These are phyloP conservation scores for Pythium brachiatum DNA, from an alignment of 352 stramenopile genomes.

Conservation along the genomic window DNA sequence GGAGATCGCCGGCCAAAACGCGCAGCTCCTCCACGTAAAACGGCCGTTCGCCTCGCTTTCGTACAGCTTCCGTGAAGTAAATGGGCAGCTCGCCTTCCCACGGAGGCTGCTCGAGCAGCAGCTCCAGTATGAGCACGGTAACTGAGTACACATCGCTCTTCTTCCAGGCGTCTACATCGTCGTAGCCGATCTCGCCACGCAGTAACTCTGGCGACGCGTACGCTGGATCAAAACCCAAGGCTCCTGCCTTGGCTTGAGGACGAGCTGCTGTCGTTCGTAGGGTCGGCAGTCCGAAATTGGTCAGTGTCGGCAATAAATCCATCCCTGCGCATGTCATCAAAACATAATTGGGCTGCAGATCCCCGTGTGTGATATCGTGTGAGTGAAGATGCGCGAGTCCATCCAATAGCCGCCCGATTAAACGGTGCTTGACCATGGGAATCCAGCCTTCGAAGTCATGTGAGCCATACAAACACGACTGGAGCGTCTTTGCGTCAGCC, in stretches of 20 bases:
- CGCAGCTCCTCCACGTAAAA: slow-evolving; percentile 3
- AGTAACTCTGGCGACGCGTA: slow-evolving; percentile 17
- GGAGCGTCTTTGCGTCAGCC: too few species aligned
- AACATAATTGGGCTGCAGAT: neutral
- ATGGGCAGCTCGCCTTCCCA: slow-evolving; percentile 8
- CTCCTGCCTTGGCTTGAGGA: neutral
- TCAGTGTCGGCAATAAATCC: neutral
- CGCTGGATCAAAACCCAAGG: neutral
- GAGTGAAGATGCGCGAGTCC: neutral
- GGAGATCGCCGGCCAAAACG: neutral
- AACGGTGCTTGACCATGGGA: neutral
- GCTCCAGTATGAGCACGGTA: slow-evolving; percentile 1
- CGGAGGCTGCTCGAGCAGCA: slow-evolving; percentile 7
- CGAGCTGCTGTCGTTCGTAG: neutral
- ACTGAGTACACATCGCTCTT: slow-evolving; percentile 13
- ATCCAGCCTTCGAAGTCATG: too few species aligned
- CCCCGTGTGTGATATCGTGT: neutral
- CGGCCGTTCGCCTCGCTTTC: slow-evolving; percentile 1
- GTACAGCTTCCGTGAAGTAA: slow-evolving; percentile 9
- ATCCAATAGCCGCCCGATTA: neutral
- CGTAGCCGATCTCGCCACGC: neutral
- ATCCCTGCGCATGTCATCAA: neutral
- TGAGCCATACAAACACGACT: too few species aligned
- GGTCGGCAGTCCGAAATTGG: slow-evolving; percentile 7
- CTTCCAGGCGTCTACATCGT: slow-evolving; percentile 16